Conservation (phyloP, 2,329 filamentous ascomycete genomes). For the Trichoderma endophyticum region DNA sequence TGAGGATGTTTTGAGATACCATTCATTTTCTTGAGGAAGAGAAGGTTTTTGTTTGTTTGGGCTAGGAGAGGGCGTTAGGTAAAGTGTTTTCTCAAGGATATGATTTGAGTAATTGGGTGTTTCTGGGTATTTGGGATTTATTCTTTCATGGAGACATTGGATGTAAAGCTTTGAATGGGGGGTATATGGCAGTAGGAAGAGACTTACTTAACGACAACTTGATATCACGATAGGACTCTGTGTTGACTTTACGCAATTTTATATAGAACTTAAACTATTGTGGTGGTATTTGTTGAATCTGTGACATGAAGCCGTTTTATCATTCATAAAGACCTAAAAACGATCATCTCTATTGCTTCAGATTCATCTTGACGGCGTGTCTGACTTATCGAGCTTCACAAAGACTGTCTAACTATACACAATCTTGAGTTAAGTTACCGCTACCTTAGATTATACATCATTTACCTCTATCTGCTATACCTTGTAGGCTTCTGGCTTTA, state of each 20-base stretch:
- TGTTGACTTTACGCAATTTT: neutral
- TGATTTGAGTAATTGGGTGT: neutral
- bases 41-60: neutral
- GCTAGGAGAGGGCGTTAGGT: neutral
- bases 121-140: neutral
- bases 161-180: neutral
- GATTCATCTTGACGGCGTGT: no score
- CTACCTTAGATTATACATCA: no score
- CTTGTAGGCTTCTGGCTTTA: no score
- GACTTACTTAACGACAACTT: neutral
- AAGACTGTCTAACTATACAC: no score
- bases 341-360: no score
- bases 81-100: neutral
- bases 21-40: neutral
- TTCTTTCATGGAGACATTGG: neutral
- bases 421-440: no score
- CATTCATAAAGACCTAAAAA: no score
- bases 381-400: no score
- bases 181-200: neutral
- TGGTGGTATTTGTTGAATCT: no score
- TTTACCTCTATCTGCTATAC: no score
- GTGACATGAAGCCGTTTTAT: no score
- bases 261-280: neutral
- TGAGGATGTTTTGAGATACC: neutral
- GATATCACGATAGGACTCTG: neutral